Evolutionary conservation across 1,284 basidiomycete species (phyloP).

Genomic region (Trichosporon sp.): DNA sequence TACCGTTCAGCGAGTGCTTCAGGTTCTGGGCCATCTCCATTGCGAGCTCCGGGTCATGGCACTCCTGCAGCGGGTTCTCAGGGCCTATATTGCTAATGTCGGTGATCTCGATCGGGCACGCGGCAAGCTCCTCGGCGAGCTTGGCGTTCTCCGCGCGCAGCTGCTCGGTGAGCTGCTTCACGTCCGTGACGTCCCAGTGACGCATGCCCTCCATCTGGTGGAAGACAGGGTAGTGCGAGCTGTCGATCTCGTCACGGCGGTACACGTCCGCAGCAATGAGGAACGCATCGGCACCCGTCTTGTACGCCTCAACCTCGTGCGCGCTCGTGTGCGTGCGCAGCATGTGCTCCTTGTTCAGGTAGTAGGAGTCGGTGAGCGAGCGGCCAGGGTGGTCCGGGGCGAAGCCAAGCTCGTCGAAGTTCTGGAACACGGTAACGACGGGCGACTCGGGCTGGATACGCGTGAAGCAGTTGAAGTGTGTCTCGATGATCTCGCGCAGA

Average conservation of each 20-base stretch:
- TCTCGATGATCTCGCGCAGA: slow-evolving; percentile 80
- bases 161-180: slow-evolving; percentile 49
- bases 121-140: slow-evolving; percentile 66
- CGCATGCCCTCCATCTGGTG: slow-evolving; percentile 98
- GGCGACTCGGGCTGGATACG: slow-evolving; percentile 71
- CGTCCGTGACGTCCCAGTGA: slow-evolving; percentile 64
- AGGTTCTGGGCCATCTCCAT: slow-evolving; percentile 78
- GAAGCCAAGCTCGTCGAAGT: slow-evolving; percentile 97
- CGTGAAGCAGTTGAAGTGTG: slow-evolving; percentile 64
- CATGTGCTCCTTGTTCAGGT: slow-evolving; percentile 86
- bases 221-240: slow-evolving; percentile 95
- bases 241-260: slow-evolving; percentile 96
- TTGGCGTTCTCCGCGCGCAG: slow-evolving; percentile 58
- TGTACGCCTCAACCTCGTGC: slow-evolving; percentile 93
- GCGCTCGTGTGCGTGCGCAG: slow-evolving; percentile 96
- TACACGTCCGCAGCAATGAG: slow-evolving; percentile 98
- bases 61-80: slow-evolving; percentile 77
- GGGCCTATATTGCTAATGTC: slow-evolving; percentile 75
- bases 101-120: slow-evolving; percentile 77
- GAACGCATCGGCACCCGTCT: slow-evolving; percentile 75
- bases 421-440: slow-evolving; percentile 84
- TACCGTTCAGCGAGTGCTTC: slow-evolving; percentile 86
- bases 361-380: slow-evolving; percentile 89
- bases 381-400: slow-evolving; percentile 91
- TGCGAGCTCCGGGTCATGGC: slow-evolving; percentile 72